Evolutionary conservation across 1,139 yeast species (phyloP).

Genomic region (Kluyveromyces sp.): DNA sequence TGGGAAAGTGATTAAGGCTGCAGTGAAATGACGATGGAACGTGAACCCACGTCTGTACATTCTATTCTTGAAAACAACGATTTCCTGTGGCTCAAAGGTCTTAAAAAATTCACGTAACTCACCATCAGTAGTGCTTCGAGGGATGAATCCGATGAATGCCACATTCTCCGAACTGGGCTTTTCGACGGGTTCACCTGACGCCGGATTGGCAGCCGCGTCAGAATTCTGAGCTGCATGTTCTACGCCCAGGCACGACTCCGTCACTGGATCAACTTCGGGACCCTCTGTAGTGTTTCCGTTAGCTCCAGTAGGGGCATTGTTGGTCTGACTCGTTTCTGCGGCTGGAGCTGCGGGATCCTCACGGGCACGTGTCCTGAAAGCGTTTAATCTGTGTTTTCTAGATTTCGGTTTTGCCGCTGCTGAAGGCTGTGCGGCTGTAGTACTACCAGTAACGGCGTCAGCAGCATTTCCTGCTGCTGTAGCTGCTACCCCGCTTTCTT

Average conservation of each 20-base stretch:
- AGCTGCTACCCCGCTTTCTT: background rate
- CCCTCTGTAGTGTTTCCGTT: too few relatives aligned
- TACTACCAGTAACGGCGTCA: background rate
- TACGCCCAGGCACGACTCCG: background rate
- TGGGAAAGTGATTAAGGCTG: constrained; percentile 50
- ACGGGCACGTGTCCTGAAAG: background rate
- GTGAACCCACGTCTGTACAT: constrained; percentile 26
- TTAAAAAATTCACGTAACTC: constrained; percentile 40
- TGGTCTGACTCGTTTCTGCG: too few relatives aligned
- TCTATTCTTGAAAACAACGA: constrained; percentile 40
- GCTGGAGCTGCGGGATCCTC: background rate
- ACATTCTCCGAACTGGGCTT: constrained; percentile 38
- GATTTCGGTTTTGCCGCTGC: background rate
- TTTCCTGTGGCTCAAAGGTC: constrained; percentile 42
- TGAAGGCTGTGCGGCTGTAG: background rate
- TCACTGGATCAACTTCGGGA: background rate
- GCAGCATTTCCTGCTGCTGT: background rate
- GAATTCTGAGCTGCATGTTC: constrained; percentile 26
- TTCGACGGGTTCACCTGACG: background rate
- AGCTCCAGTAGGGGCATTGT: too few relatives aligned
- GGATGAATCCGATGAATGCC: constrained; percentile 45
- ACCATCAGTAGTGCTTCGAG: constrained; percentile 37
- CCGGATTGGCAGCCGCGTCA: background rate
- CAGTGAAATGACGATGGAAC: constrained; percentile 34
- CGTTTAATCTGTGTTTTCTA: constrained; percentile 2